A percentile compares a stretch with the other conserved stretches of the same genome.
These are phyloP conservation scores for Dendrocalamus sinicus DNA, from an alignment of 176 grass and related monocot genomes.

Conservation along the genomic window DNA sequence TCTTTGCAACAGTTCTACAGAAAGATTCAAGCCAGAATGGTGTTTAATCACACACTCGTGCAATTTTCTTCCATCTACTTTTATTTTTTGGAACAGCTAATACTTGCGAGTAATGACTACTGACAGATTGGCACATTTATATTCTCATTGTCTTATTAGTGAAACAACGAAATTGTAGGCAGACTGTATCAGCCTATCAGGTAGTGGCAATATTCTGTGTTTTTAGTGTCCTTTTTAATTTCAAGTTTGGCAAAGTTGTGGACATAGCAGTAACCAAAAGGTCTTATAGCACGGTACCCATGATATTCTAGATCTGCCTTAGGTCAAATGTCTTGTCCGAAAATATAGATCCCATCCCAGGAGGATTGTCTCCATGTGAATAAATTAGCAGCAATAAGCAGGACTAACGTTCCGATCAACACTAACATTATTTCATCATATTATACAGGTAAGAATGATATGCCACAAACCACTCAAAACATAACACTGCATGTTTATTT, in stretches of 20 bases:
- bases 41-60: no score
- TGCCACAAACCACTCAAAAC: background rate
- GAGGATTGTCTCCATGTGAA: slow-evolving; percentile 16
- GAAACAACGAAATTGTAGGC: background rate
- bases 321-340: slow-evolving; percentile 54
- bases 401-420: background rate
- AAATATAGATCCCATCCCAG: slow-evolving; percentile 18
- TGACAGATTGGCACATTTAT: background rate
- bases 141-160: background rate
- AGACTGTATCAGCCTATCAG: background rate
- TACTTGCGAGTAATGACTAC: background rate
- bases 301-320: slow-evolving; percentile 45
- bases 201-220: background rate
- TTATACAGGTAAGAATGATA: background rate
- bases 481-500: background rate
- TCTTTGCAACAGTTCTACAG: background rate
- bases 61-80: no score
- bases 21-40: background rate
- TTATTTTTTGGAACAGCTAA: background rate
- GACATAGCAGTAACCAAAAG: slow-evolving; percentile 30
- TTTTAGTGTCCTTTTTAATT: background rate
- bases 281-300: slow-evolving; percentile 19
- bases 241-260: slow-evolving; percentile 21
- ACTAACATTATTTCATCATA: background rate
- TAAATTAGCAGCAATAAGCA: background rate